A percentile compares a stretch with the other conserved stretches of the same genome.
Evolutionary conservation across 73 alveolate species (phyloP).

Genomic region (Paramecium biaurelia): DNA sequence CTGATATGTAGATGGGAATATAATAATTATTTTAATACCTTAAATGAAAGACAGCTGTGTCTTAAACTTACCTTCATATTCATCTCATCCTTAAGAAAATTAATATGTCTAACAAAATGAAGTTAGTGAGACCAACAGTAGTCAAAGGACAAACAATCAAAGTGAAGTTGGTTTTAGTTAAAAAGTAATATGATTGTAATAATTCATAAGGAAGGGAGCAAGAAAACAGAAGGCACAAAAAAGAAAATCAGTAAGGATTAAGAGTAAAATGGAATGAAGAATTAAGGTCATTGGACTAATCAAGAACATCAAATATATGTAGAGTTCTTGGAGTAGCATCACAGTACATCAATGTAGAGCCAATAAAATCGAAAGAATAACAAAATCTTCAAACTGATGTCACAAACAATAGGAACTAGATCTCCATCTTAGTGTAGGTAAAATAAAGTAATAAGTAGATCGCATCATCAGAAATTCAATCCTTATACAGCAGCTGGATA

Average conservation of each 20-base stretch:
- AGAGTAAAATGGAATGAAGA: background rate
- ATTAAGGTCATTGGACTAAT: conserved; percentile 8
- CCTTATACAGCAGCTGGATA: conserved; percentile 23
- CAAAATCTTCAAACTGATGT: conserved; percentile 34
- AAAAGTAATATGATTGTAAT: background rate
- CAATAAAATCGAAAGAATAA: conserved; percentile 8
- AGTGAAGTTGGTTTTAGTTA: background rate
- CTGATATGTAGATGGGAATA: background rate
- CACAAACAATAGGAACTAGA: conserved; percentile 33
- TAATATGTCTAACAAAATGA: background rate
- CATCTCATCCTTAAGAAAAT: background rate
- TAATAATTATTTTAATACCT: conserved; percentile 16
- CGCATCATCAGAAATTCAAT: conserved; percentile 21
- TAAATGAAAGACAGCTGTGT: background rate
- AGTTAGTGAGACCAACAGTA: background rate
- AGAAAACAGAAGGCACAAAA: background rate
- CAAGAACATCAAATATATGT: conserved; percentile 9
- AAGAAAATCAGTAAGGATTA: background rate
- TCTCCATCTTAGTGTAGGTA: conserved; percentile 51
- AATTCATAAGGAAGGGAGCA: background rate
- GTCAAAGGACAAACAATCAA: background rate
- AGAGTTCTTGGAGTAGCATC: conserved; percentile 18
- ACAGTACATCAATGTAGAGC: background rate
- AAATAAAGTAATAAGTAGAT: background rate
- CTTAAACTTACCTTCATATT: background rate